Evolutionary conservation across 805 yeast genomes (phyloP).

Genomic region (Saturnispora serradocipensis): DNA sequence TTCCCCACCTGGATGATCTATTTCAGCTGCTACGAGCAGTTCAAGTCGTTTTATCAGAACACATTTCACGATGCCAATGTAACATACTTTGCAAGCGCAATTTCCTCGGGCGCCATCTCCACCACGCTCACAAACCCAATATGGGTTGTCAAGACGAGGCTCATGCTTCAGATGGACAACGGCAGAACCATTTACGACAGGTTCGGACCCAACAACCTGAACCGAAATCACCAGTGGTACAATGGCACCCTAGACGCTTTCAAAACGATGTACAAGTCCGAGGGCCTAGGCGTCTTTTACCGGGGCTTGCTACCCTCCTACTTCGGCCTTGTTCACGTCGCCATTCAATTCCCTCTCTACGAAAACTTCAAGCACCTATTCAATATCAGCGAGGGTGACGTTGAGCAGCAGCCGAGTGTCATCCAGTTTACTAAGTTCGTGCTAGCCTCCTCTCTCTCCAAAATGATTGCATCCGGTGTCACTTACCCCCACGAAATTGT

Average conservation of each 20-base stretch:
- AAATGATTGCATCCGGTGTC: slow-evolving; percentile 78
- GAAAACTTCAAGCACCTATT: slow-evolving; percentile 64
- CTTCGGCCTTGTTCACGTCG: slow-evolving; percentile 86
- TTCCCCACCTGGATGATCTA: slow-evolving; percentile 98
- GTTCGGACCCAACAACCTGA: slow-evolving; percentile 14
- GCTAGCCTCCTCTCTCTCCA: slow-evolving; percentile 68
- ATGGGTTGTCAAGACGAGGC: slow-evolving; percentile 94
- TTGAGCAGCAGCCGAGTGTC: slow-evolving; percentile 5
- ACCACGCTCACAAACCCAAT: slow-evolving; percentile 86
- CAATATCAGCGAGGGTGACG: slow-evolving; percentile 13
- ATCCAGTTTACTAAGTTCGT: slow-evolving; percentile 34
- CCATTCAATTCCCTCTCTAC: slow-evolving; percentile 91
- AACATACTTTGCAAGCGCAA: slow-evolving; percentile 51
- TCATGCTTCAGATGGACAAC: slow-evolving; percentile 72
- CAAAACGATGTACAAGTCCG: slow-evolving; percentile 62
- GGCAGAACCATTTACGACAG: slow-evolving; percentile 32
- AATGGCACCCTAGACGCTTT: slow-evolving; percentile 81
- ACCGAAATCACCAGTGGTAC: slow-evolving; percentile 34
- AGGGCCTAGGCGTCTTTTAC: slow-evolving; percentile 76
- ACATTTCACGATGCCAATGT: slow-evolving; percentile 22
- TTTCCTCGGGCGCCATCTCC: slow-evolving; percentile 82
- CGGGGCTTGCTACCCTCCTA: slow-evolving; percentile 86
- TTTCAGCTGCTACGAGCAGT: slow-evolving; percentile 78
- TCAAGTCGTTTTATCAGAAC: slow-evolving; percentile 38
- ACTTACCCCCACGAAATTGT: slow-evolving; percentile 96